These are phyloP conservation scores for Agrocybe praecox DNA, from an alignment of 768 basidiomycete species.

Conservation along the genomic window DNA sequence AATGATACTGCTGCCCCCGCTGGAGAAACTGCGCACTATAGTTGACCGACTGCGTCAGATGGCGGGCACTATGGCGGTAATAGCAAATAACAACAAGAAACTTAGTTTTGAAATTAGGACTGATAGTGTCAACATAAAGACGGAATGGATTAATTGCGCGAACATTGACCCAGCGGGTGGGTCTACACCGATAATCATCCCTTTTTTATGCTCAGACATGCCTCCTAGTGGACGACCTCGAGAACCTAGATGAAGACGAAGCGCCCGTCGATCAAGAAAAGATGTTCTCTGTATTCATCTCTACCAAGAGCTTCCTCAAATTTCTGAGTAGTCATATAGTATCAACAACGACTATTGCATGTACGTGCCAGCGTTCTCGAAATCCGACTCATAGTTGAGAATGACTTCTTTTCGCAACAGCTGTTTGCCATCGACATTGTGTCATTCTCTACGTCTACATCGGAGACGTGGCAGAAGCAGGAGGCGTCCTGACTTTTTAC, in stretches of 20 bases:
- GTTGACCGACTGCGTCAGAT: constrained; percentile 74
- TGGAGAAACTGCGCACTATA: constrained; percentile 77
- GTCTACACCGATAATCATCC: not conserved
- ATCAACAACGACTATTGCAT: constrained; percentile 83
- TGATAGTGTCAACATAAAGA: constrained; percentile 77
- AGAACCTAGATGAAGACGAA: constrained; percentile 36
- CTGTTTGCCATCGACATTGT: constrained; percentile 81
- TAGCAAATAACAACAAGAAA: constrained; percentile 65
- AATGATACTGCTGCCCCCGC: constrained; percentile 75
- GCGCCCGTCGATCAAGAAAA: constrained; percentile 55
- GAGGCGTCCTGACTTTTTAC: constrained; percentile 88
- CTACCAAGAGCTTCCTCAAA: constrained; percentile 75
- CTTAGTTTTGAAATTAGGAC: constrained; percentile 59
- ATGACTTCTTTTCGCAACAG: constrained; percentile 39
- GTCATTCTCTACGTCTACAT: constrained; percentile 90
- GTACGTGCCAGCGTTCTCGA: constrained; percentile 41
- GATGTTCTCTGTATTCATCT: constrained; percentile 67
- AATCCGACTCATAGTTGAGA: not conserved
- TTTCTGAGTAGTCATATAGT: constrained; percentile 82
- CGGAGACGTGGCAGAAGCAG: constrained; percentile 75
- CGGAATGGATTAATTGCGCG: constrained; percentile 74
- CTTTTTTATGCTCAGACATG: constrained; percentile 5
- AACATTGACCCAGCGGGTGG: constrained; percentile 57
- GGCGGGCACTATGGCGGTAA: constrained; percentile 68
- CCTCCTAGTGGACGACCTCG: constrained; percentile 27